A percentile compares a stretch with the other conserved stretches of the same genome.
phyloP scores from a whole-genome alignment of 106 monocot genomes.

The Dioscorea alata region DNA sequence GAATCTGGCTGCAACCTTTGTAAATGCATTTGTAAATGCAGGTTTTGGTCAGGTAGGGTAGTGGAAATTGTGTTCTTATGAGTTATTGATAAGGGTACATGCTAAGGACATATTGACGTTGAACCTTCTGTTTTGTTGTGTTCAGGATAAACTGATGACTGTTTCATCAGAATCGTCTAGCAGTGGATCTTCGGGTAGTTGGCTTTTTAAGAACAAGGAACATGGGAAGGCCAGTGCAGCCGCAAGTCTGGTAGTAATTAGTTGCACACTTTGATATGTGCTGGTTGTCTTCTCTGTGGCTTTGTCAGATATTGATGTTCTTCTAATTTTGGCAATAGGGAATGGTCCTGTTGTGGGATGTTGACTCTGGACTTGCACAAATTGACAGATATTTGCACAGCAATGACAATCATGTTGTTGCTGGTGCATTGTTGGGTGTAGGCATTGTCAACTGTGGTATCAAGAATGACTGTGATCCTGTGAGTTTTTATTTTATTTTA shows the following conservation, averaged over 20 bases:
- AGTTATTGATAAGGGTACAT: too few species aligned
- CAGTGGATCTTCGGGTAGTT: conserved; percentile 55
- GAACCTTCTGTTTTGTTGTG: conserved; percentile 6
- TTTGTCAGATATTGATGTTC: conserved; percentile 4
- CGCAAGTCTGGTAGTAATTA: conserved; percentile 75
- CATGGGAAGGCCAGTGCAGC: conserved; percentile 98
- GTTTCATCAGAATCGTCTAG: conserved; percentile 66
- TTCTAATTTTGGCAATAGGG: conserved; percentile 44
- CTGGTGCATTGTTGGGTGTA: conserved; percentile 92
- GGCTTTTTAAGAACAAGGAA: conserved; percentile 98
- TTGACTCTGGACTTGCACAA: conserved; percentile 87
- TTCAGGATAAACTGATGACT: conserved; percentile 96
- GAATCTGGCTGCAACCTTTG: conserved; percentile 97
- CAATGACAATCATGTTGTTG: conserved; percentile 83
- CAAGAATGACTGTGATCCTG: conserved; percentile 94
- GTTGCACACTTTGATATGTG: conserved; percentile 1
- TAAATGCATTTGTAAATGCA: conserved; percentile 99
- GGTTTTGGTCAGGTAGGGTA: conserved; percentile 87
- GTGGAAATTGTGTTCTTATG: background rate
- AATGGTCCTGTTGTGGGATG: conserved; percentile 97
- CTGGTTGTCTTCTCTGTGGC: background rate
- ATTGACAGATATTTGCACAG: conserved; percentile 94
- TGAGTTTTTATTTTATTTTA: conserved; percentile 20
- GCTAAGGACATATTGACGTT: background rate
- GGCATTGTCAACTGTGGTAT: conserved; percentile 94